Base-by-base conservation (phyloP, 2,329 filamentous ascomycete genomes). In the Fusarium xylarioides region DNA sequence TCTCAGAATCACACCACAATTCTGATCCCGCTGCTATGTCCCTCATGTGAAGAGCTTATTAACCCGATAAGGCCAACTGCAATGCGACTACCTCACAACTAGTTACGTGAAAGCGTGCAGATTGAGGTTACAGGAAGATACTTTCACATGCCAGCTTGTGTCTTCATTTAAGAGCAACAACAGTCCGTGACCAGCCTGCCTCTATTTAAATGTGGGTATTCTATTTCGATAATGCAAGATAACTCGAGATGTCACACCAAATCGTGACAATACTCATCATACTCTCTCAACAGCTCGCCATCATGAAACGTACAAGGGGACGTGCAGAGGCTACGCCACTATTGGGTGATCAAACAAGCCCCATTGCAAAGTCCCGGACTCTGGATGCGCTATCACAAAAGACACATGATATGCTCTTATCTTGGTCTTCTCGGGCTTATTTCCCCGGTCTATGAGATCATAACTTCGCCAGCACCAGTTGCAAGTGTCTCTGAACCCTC, bases 381-480 rank as follows among this genome's bases (percentile, higher is more conserved):
- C 34, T 43, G 44, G 26, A 63, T 44, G 40, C 63, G 52, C 53
- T 64, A 61, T 21, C 26, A 52, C 35, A 47, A n/a, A 55, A 55
- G 38, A 64, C 66, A 68, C 59, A 67, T 65, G 52, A 70, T 66
- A 64, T 53, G 63, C 47, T 35, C 50, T 47, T 53, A 40, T 43
- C 44, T 59, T 50, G 15, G n/a, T 40, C 37, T 38, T 52, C 42
- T 66, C 52, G 44, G 59, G 44, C 58, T 46, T 69, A 43, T 40
- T 49, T 52, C 59, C 50, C 46, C 40, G 46, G 47, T 43, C 66
- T 76, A 75, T 69, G 76, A 74, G 53, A 76, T 73, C 40, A 76
- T 68, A 49, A 74, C 74, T 52, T 74, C 75, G 37, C 66, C 63
- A 42, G 67, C 75, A 54, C 76, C 76, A 67, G 75, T 74, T 62